Percentiles rank a stretch among this genome's conserved stretches.
phyloP scores from a whole-genome alignment of 768 basidiomycete species.

The Pisolithus sp. region DNA sequence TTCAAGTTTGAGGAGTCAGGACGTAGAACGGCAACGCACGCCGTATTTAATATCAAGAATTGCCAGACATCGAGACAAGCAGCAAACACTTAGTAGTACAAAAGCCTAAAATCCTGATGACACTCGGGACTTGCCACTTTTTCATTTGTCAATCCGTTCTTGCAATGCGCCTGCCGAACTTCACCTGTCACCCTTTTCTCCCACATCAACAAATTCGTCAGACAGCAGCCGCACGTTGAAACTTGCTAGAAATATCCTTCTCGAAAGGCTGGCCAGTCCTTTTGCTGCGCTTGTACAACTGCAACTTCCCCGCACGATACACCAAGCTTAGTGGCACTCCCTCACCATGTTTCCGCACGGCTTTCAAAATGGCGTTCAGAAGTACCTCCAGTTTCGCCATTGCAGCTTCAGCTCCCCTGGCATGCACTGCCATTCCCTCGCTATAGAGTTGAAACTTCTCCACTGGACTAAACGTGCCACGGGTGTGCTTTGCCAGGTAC shows the following conservation, averaged over 20 bases:
- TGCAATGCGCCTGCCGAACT: too few species aligned
- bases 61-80: too few species aligned
- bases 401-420: conserved; percentile 14
- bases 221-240: conserved; percentile 1
- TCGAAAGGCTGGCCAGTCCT: conserved; percentile 16
- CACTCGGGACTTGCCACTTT: too few species aligned
- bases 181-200: too few species aligned
- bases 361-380: conserved; percentile 35
- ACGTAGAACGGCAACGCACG: too few species aligned
- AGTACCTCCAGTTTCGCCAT: conserved; percentile 23
- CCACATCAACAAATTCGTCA: too few species aligned
- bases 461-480: conserved; percentile 46
- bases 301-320: conserved; percentile 36
- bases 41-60: too few species aligned
- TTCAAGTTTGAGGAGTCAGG: too few species aligned
- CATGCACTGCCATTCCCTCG: conserved; percentile 17
- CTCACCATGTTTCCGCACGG: conserved; percentile 47
- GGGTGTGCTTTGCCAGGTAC: conserved; percentile 51
- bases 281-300: conserved; percentile 42
- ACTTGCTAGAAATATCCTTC: conserved; percentile 18
- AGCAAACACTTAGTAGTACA: too few species aligned
- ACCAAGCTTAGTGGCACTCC: conserved; percentile 52
- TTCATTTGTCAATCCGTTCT: too few species aligned
- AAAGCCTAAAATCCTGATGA: too few species aligned
- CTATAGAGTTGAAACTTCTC: conserved; percentile 39